These are phyloP conservation scores for Venturia oleaginea DNA, from an alignment of 2,329 filamentous ascomycete species.

Conservation along the genomic window DNA sequence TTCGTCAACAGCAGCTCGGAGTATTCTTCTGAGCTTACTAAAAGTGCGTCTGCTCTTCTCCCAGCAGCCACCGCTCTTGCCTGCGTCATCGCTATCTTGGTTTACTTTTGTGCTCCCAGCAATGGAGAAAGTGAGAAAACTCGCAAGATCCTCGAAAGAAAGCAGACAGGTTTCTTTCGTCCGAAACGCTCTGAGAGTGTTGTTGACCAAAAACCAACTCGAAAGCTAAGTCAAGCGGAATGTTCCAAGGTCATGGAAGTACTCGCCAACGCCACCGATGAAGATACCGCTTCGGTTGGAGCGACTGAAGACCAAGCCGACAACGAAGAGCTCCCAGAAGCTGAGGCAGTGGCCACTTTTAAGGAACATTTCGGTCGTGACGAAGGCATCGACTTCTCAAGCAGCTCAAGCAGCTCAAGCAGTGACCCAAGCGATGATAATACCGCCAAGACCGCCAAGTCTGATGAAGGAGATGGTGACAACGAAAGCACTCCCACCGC, in stretches of 20 bases:
- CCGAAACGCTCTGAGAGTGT: neutral
- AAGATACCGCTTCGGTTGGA: neutral
- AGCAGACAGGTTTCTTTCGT: neutral
- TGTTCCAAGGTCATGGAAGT: neutral
- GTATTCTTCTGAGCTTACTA: neutral
- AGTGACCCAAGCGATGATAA: neutral
- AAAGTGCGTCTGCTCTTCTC: neutral
- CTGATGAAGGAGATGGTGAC: neutral
- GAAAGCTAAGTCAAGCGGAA: neutral
- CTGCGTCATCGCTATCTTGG: neutral
- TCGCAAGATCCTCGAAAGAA: slow-evolving; percentile 2
- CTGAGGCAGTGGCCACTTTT: neutral
- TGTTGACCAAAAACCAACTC: neutral
- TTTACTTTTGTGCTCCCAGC: neutral
- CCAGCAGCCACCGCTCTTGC: neutral
- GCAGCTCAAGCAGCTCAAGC: neutral
- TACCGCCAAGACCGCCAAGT: neutral
- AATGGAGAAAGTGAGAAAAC: neutral
- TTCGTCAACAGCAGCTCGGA: neutral
- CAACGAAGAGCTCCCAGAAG: neutral
- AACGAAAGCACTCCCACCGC: neutral
- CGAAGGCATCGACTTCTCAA: neutral
- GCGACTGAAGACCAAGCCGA: neutral
- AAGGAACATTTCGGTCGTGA: neutral
- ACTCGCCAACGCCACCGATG: neutral